phyloP scores from a whole-genome alignment of 1,139 yeast genomes.

The Scheffersomyces cryptocercus region DNA sequence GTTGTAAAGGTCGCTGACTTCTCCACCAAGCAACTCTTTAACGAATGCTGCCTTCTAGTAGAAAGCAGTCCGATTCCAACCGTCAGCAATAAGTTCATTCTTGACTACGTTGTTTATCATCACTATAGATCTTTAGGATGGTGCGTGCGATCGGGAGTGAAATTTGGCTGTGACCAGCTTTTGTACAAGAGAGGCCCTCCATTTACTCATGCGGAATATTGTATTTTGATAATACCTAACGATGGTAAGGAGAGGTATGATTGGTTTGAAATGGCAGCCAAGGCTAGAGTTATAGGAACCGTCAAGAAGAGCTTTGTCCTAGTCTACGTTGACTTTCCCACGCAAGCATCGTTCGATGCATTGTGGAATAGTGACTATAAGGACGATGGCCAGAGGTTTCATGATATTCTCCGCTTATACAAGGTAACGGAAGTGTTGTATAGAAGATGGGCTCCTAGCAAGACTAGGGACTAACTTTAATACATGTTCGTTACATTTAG shows the following conservation, averaged over 20 bases:
- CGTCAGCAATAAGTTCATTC: slow-evolving; percentile 43
- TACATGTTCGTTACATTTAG: too few species aligned
- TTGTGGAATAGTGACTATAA: slow-evolving; percentile 14
- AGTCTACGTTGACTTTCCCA: slow-evolving; percentile 62
- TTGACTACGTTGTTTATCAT: slow-evolving; percentile 75
- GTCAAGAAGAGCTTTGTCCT: slow-evolving; percentile 79
- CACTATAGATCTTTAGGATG: slow-evolving; percentile 88
- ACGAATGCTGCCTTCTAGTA: slow-evolving; percentile 16
- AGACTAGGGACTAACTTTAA: slow-evolving; percentile 63
- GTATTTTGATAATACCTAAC: slow-evolving; percentile 52
- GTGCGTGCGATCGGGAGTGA: slow-evolving; percentile 92
- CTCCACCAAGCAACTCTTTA: slow-evolving; percentile 27
- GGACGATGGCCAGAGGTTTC: slow-evolving; percentile 25
- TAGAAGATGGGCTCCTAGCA: slow-evolving; percentile 81
- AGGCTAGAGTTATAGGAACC: slow-evolving; percentile 81
- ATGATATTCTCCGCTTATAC: slow-evolving; percentile 39
- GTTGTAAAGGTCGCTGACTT: slow-evolving; percentile 27
- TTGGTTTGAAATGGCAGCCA: slow-evolving; percentile 67
- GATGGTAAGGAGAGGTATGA: slow-evolving; percentile 28
- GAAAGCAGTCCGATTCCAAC: slow-evolving; percentile 5
- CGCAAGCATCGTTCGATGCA: slow-evolving; percentile 27
- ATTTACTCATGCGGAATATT: slow-evolving; percentile 89
- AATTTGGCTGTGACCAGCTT: slow-evolving; percentile 83
- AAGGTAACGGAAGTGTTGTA: slow-evolving; percentile 65
- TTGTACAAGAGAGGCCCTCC: slow-evolving; percentile 93